Conservation (phyloP, 2,329 filamentous ascomycete genomes). For the Trichoderma guizhouense region DNA sequence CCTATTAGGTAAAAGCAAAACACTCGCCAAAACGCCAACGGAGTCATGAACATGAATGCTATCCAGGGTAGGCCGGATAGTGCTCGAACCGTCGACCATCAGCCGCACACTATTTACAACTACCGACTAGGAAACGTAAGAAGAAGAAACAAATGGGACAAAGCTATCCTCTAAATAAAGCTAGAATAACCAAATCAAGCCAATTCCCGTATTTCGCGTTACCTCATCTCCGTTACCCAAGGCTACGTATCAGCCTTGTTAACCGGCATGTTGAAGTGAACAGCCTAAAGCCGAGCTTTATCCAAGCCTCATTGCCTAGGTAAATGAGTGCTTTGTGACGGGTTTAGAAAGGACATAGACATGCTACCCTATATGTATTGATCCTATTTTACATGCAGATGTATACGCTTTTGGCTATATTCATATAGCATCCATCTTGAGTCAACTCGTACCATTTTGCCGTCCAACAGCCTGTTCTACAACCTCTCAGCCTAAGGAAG, state of each 20-base stretch:
- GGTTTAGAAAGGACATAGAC: neutral
- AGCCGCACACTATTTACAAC: neutral
- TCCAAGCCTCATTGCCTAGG: neutral
- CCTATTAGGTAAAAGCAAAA: neutral
- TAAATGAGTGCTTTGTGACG: neutral
- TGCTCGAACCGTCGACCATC: neutral
- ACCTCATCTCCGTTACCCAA: neutral
- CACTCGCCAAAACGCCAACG: neutral
- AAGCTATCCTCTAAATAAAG: neutral
- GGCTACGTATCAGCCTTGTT: neutral
- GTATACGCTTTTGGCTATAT: neutral
- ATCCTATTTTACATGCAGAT: neutral
- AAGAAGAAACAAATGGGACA: neutral
- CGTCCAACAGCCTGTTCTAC: neutral
- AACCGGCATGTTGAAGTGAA: neutral
- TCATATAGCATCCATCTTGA: neutral
- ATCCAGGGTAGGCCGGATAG: neutral
- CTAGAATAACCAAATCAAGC: neutral
- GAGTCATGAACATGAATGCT: neutral
- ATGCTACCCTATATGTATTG: neutral
- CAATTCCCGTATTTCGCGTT: neutral
- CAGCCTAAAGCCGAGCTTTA: neutral
- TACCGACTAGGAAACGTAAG: neutral
- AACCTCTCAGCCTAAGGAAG: neutral
- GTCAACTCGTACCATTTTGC: neutral